A percentile compares a stretch with the other conserved stretches of the same genome.
Conservation (phyloP, 2,329 filamentous ascomycete species). For the Penicillium sp. region DNA sequence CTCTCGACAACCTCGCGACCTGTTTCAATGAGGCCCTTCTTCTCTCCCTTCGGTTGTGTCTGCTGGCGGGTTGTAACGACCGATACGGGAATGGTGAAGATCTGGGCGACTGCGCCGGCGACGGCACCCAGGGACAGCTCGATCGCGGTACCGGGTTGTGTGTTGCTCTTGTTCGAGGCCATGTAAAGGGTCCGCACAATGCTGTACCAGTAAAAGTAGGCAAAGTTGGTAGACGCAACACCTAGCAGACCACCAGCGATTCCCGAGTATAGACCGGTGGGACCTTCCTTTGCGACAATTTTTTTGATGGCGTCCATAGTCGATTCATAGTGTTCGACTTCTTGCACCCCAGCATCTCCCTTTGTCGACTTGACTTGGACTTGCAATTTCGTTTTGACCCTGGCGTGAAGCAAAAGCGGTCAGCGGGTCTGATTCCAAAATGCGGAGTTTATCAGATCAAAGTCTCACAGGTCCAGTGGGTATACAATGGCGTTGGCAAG, state of each 20-base stretch:
- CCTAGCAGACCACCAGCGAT: constrained; percentile 83
- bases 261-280: constrained; percentile 81
- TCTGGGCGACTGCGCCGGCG: constrained; percentile 84
- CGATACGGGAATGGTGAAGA: constrained; percentile 94
- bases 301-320: constrained; percentile 85
- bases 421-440: constrained; percentile 8
- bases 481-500: constrained; percentile 95
- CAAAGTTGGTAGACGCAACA: constrained; percentile 96
- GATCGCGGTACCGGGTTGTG: constrained; percentile 70
- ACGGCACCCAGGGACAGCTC: constrained; percentile 84
- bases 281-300: constrained; percentile 76
- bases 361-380: constrained; percentile 76
- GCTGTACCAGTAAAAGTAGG: constrained; percentile 99
- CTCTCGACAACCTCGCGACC: constrained; percentile 84
- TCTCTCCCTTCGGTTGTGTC: constrained; percentile 79
- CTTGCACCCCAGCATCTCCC: constrained; percentile 43
- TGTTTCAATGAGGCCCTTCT: constrained; percentile 82
- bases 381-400: constrained; percentile 93
- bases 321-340: constrained; percentile 73
- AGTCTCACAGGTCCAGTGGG: constrained; percentile 85
- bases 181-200: constrained; percentile 79
- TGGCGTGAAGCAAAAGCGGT: constrained; percentile 40
- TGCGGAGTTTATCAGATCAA: neutral
- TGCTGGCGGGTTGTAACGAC: constrained; percentile 96
- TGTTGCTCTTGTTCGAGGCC: constrained; percentile 54